These are phyloP conservation scores for Aquanectria penicillioides DNA, from an alignment of 2,329 filamentous ascomycete species.

Conservation along the genomic window DNA sequence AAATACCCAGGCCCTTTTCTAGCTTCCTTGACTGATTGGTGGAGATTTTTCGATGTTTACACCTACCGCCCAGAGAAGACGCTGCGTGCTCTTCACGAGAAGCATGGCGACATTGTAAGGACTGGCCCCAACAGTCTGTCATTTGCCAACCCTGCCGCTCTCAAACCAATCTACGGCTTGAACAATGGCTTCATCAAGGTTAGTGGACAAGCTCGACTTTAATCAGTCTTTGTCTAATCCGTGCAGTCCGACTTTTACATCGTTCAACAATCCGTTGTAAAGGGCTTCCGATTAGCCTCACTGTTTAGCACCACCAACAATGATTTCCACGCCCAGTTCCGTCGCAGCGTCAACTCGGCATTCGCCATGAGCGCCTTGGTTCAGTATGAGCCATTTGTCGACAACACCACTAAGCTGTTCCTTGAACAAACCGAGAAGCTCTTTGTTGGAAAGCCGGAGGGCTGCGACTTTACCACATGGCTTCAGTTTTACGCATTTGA, in stretches of 20 bases:
- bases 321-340: constrained; percentile 78
- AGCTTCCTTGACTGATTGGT: constrained; percentile 73
- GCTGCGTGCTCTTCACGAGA: constrained; percentile 72
- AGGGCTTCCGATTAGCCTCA: constrained; percentile 74
- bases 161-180: constrained; percentile 82
- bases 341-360: constrained; percentile 78
- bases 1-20: constrained; percentile 78
- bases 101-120: constrained; percentile 79
- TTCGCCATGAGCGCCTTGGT: constrained; percentile 83
- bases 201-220: constrained; percentile 14
- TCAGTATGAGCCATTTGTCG: constrained; percentile 83
- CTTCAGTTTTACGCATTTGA: constrained; percentile 86
- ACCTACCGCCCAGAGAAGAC: constrained; percentile 72
- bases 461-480: constrained; percentile 73
- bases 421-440: constrained; percentile 69
- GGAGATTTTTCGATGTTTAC: constrained; percentile 77
- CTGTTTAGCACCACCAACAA: constrained; percentile 83
- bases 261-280: constrained; percentile 77
- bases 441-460: constrained; percentile 55
- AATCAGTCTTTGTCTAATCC: too few relatives aligned
- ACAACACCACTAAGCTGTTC: constrained; percentile 78
- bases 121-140: constrained; percentile 79
- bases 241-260: constrained; percentile 82
- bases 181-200: constrained; percentile 86
- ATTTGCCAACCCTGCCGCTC: constrained; percentile 76